Evolutionary conservation across 768 basidiomycete species (phyloP).

Genomic region (Boletus pseudo-olivaceus): DNA sequence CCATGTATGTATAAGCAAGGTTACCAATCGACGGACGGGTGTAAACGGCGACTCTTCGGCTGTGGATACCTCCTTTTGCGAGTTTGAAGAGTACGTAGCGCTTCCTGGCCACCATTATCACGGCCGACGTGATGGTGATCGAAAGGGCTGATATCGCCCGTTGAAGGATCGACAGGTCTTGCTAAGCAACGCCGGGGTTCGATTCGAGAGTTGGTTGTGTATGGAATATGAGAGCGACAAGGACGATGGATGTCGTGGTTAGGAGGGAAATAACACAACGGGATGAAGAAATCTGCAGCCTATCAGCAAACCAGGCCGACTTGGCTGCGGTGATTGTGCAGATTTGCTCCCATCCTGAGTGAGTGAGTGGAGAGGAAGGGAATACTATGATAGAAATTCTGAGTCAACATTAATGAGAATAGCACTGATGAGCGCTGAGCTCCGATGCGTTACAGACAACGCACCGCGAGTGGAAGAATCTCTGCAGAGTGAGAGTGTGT

Average conservation of each 20-base stretch:
- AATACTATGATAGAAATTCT: neutral
- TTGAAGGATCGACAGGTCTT: neutral
- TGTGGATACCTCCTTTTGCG: neutral
- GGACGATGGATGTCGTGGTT: neutral
- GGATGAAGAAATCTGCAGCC: neutral
- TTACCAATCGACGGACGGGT: neutral
- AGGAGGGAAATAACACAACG: slow-evolving; percentile 1
- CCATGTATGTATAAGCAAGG: no score
- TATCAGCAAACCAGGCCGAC: neutral
- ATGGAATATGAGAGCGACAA: neutral
- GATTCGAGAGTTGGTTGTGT: neutral
- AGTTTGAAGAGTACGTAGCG: slow-evolving; percentile 3
- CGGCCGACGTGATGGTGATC: no score
- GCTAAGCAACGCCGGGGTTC: neutral
- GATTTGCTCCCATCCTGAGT: neutral
- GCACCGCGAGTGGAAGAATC: neutral
- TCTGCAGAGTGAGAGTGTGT: neutral
- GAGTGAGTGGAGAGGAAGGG: no score
- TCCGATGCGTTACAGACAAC: neutral
- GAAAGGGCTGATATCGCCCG: neutral
- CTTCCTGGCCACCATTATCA: neutral
- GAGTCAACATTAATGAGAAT: neutral
- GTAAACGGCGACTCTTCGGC: slow-evolving; percentile 2
- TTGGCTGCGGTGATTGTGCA: neutral
- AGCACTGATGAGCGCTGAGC: neutral